These are phyloP conservation scores for Rhodomyrtus psidioides DNA, from an alignment of 441 rosid genomes.

Conservation along the genomic window DNA sequence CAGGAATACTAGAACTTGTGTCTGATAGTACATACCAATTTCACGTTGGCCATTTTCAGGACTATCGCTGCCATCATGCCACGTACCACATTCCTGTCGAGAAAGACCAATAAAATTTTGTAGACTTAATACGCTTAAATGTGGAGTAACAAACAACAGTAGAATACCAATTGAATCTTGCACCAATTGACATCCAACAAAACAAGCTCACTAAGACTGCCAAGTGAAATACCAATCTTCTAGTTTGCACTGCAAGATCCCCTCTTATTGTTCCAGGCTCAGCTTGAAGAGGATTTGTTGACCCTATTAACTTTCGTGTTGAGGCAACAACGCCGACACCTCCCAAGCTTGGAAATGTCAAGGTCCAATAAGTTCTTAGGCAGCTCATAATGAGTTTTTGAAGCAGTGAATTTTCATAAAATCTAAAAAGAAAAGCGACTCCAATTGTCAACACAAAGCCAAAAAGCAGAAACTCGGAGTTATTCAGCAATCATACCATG, in stretches of 20 bases:
- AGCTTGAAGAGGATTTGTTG: constrained; percentile 92
- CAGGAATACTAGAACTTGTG: no score
- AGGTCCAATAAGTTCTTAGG: background rate
- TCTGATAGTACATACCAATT: no score
- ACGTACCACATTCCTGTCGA: no score
- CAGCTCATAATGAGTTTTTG: background rate
- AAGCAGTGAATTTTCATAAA: background rate
- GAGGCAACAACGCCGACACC: constrained; percentile 91
- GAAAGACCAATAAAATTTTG: no score
- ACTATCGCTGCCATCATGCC: no score
- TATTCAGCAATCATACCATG: constrained; percentile 43
- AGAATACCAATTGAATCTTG: background rate
- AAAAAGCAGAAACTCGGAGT: background rate
- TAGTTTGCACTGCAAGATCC: constrained; percentile 92
- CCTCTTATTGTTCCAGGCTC: constrained; percentile 99
- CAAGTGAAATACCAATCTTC: constrained; percentile 46
- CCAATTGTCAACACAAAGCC: background rate
- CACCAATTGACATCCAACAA: background rate
- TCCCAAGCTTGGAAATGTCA: constrained; percentile 68
- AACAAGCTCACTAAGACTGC: background rate
- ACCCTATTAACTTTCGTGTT: constrained; percentile 82
- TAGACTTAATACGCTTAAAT: background rate
- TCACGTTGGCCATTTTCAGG: no score
- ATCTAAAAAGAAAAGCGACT: background rate
- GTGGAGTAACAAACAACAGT: background rate